Base-by-base conservation (phyloP, 768 basidiomycete genomes). In the Tulasnella sp. region DNA sequence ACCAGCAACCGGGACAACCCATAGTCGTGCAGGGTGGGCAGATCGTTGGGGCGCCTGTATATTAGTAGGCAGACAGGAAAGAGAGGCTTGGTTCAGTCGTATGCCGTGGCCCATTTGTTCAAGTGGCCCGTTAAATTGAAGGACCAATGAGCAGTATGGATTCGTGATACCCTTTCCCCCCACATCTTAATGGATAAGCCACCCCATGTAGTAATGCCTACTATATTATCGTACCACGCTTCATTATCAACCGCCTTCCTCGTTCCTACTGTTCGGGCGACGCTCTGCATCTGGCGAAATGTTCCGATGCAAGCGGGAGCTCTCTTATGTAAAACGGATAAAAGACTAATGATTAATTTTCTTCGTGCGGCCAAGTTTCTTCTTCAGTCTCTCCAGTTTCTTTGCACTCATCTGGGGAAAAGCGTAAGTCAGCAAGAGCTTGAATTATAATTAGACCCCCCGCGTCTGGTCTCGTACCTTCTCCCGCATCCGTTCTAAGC, bases 281-380 rank as follows among this genome's bases (percentile, higher is more conserved):
- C 5, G 23, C 20, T 44, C 44, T 0, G 1, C 44, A 44, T 44
- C 44, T 4, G 15, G 15, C 44, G 13, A 13, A 18, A 10, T 44
- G 15, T 13, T 44, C 44, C 2, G 44, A 44, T 18, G 16, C 15
- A 44, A 44, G 44, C 11, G 15, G 44, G 44, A 16, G 44, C 44
- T 16, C 15, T 40, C 6, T 67, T 42, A n/a, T n/a, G n/a, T n/a
- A 15, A 72, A 9, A 29, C 13, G 29, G 23, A 70, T 15, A 18
- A n/a, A 29, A 9, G 15, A 16, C 71, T 72, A 76, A 18, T 76
- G 75, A 40, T 91, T 92, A 78, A 95, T 88, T 84, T 93, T 94
- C 84, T 93, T 95, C 57, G 89, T 90, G 46, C 92, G 87, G 57
- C 93, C 93, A 72, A 90, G 90, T 84, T 86, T 91, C 78, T 91